Base-by-base conservation (phyloP, 2,329 filamentous ascomycete species). In the Arthrobotrys conoides region DNA sequence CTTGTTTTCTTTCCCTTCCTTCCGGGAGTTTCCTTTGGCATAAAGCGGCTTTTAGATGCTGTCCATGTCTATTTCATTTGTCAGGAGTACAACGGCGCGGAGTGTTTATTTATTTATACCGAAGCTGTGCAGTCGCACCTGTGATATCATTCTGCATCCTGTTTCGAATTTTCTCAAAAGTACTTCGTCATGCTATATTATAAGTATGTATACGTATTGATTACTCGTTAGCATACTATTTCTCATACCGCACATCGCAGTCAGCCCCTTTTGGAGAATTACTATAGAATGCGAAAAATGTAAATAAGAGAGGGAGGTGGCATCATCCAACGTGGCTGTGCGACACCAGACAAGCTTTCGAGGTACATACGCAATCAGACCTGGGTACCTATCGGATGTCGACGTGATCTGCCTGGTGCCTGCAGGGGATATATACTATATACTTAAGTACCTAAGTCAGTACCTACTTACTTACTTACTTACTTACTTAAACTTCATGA, bases 321-420 rank as follows among this genome's bases (percentile, higher is more conserved):
- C 57, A 73, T 73, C 70, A 73, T 67, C 70, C 38, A 73, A 46
- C 70, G 70, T 73, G 70, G 70, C 70, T 73, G 70, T 73, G 70
- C 70, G 70, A 73, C 70, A 48, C 20, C n/a, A 67, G 63, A 73
- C 61, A 73, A 67, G 70, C 70, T 73, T 73, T 67, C 38, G 63
- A 67, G 70, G 41, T 73, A 73, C 70, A 30, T 73, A 73, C 70
- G 70, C 70, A 61, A 67, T 41, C n/a, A n/a, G n/a, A n/a, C n/a
- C 49, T 49, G 55, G 48, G 55, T 22, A n/a, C 41, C 12, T 24
- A 61, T 27, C 33, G 27, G 6, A 16, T 51, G 63, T 59, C 38
- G 67, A 61, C 70, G 63, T 73, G 70, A 73, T 73, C 70, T 22
- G 33, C 53, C 61, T 41, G 70, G 70, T 73, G 70, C 70, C 70